phyloP scores from a whole-genome alignment of 2,329 filamentous ascomycete genomes.

The Phialemonium atrogriseum region DNA sequence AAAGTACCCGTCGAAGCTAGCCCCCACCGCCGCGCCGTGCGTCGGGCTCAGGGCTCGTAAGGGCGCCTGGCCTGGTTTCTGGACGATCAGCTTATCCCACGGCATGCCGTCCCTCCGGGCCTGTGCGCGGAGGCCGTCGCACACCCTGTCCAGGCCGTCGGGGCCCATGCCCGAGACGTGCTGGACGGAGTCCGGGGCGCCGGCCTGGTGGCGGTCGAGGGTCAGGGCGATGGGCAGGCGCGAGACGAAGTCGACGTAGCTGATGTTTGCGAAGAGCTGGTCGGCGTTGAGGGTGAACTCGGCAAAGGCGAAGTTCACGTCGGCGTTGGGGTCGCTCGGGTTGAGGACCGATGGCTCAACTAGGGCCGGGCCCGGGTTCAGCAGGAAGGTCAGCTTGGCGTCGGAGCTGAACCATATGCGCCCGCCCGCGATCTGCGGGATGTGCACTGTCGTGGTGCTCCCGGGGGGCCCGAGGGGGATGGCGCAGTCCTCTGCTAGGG shows the following conservation, averaged over 20 bases:
- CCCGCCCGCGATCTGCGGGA: conserved; percentile 56
- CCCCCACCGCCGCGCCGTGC: conserved; percentile 31
- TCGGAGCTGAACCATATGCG: conserved; percentile 56
- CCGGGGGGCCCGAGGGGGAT: conserved; percentile 52
- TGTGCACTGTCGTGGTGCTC: conserved; percentile 41
- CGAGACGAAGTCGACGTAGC: conserved; percentile 57
- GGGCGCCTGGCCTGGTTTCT: conserved; percentile 14
- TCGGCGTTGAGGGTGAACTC: conserved; percentile 52
- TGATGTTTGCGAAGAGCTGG: conserved; percentile 56
- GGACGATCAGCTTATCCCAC: conserved; percentile 51
- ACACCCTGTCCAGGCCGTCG: conserved; percentile 48
- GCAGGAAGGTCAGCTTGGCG: conserved; percentile 46
- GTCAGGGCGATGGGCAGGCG: conserved; percentile 45
- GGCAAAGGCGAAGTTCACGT: conserved; percentile 47
- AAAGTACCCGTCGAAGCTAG: conserved; percentile 34
- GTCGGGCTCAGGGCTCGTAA: conserved; percentile 36
- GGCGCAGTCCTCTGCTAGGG: conserved; percentile 46
- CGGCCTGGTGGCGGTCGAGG: no score
- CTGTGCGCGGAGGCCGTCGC: conserved; percentile 45
- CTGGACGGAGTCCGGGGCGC: conserved; percentile 31
- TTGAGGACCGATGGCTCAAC: conserved; percentile 63
- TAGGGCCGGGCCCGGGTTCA: conserved; percentile 57
- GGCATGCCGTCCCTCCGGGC: conserved; percentile 43
- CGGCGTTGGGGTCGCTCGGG: conserved; percentile 44
- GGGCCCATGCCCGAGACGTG: conserved; percentile 49